Conservation (phyloP, 768 basidiomycete species). For the Tephrocybe sp. region DNA sequence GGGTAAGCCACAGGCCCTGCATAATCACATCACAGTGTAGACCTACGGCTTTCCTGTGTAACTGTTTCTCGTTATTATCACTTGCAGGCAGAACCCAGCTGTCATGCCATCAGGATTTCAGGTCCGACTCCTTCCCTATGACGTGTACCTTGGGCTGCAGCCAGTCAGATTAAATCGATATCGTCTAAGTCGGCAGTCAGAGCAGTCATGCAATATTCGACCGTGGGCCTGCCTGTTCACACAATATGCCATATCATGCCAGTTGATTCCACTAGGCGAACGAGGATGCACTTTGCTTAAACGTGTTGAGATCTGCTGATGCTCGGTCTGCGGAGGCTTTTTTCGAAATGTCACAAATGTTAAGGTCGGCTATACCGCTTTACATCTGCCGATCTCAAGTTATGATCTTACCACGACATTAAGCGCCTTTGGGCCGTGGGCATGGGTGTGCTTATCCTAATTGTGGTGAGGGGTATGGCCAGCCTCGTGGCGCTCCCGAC, state of each 20-base stretch:
- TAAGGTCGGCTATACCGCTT: not conserved
- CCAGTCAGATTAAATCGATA: too few relatives aligned
- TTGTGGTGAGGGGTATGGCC: not conserved
- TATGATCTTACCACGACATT: not conserved
- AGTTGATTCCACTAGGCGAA: not conserved
- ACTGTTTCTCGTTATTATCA: too few relatives aligned
- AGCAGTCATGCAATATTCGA: not conserved
- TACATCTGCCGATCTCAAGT: not conserved
- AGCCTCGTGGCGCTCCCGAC: not conserved
- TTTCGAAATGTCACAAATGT: not conserved
- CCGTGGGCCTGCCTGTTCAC: not conserved
- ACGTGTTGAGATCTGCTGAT: not conserved
- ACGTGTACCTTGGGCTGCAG: too few relatives aligned
- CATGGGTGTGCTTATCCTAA: not conserved
- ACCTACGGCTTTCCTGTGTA: too few relatives aligned
- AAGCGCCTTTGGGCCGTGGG: not conserved
- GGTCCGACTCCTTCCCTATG: too few relatives aligned
- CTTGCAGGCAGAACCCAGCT: too few relatives aligned
- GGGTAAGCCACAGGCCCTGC: too few relatives aligned
- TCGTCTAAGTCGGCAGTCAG: not conserved
- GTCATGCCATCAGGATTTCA: too few relatives aligned
- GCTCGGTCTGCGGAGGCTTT: not conserved
- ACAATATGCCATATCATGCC: not conserved
- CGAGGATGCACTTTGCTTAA: not conserved
- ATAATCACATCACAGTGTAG: too few relatives aligned